Evolutionary conservation across 2,329 filamentous ascomycete species (phyloP), one percentile per base, ranked within the genome.

Genomic region (Phoma sp.): DNA sequence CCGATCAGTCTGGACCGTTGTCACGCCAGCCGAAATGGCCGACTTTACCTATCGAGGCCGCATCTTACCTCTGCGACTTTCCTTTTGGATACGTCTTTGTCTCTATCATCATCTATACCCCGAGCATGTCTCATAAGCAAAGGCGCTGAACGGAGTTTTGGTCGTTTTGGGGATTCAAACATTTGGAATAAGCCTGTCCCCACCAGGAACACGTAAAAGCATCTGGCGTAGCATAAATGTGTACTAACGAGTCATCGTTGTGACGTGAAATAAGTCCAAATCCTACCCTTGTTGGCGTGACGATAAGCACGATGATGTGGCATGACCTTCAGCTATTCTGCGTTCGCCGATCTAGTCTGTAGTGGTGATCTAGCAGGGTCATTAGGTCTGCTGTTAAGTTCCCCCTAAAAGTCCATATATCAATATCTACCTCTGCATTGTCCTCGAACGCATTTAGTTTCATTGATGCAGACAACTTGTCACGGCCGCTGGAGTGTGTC

Each of bases 101-200:
- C 52, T 27, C 46, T 47, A 50, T 32, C 18, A 53, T 22, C 40
- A 58, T 62, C 61, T 60, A 66, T 66, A 66, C 64, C 63, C 64
- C 39, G 55, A 62, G 57, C 58, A 55, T 50, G 47, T 52, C 55
- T 59, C 60, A 54, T 47, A 45, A 53, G 56, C 55, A 52, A 57
- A 47, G 58, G 60, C 60, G 60, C 53, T 50, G 36, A 32, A 58
- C 30, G 62, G 62, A 60, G 60, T 62, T 60, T 46, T 25, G 9
- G 25, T 48, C 38, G 33, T 51, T 37, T 35, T 11, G 24, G 14
- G 25, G 13, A 9, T 7, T 30, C 27, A 4, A 24, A 18, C 25
- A 36, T 50, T 49, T 37, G 25, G 39, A 40, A 32, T 36, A 13
- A 4, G 4, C 22, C 9, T 27, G 27, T 51, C n/a, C 25, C n/a